Evolutionary conservation across 345 rosid species (phyloP).

Genomic region (Carallia pectinifolia): DNA sequence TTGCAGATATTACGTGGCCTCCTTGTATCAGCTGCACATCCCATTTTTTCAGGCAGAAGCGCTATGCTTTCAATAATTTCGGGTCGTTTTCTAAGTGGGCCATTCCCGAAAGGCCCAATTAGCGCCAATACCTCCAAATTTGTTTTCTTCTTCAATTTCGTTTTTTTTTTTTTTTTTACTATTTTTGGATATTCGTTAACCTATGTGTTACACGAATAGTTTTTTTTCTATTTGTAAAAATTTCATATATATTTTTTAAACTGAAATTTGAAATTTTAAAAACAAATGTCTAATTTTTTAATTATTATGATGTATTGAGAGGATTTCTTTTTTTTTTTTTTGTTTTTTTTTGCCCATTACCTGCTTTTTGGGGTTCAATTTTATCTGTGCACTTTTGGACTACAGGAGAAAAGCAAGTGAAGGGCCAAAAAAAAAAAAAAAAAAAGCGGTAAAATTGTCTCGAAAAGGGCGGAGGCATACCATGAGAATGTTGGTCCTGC

Average conservation of each 20-base stretch:
- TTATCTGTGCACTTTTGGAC: neutral
- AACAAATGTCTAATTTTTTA: too few species aligned
- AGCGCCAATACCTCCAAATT: too few species aligned
- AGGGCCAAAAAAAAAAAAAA: too few species aligned
- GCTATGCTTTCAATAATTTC: slow-evolving; percentile 36
- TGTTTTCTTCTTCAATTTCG: too few species aligned
- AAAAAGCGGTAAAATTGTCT: slow-evolving; percentile 16
- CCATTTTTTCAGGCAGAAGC: neutral
- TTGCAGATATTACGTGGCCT: neutral
- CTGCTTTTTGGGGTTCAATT: neutral
- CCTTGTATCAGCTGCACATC: neutral
- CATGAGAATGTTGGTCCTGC: slow-evolving; percentile 49
- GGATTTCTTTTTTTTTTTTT: neutral
- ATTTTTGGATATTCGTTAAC: too few species aligned
- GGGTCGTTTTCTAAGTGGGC: slow-evolving; percentile 40
- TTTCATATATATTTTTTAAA: too few species aligned
- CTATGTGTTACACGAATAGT: too few species aligned
- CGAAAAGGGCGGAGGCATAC: slow-evolving; percentile 32
- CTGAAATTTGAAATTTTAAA: too few species aligned
- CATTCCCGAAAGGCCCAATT: slow-evolving; percentile 26
- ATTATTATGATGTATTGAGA: too few species aligned
- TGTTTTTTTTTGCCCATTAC: too few species aligned
- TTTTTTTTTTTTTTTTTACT: too few species aligned
- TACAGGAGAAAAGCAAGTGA: neutral
- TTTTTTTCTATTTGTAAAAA: too few species aligned